Evolutionary conservation across 2,329 filamentous ascomycete species (phyloP), one percentile per base, ranked within the genome.

Genomic region (Diaporthe capsici): DNA sequence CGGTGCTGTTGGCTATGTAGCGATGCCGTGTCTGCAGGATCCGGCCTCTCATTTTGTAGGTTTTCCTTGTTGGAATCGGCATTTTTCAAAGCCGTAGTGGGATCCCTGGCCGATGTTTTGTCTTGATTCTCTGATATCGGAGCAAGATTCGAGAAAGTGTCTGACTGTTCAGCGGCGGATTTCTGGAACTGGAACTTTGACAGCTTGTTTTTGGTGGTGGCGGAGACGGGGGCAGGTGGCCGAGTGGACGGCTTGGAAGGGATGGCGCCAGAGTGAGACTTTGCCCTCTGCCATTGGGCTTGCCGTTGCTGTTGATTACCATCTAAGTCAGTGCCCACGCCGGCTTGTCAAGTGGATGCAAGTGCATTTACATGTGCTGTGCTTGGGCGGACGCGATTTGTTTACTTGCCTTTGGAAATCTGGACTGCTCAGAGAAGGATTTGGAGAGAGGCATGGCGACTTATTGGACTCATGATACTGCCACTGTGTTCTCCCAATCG

Each of bases 151-250:
- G 70, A 37, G 37, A 20, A 4, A 47, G 47, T 20, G 3, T 73
- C 58, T 34, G 58, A n/a, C 58, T 65, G 78, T 37, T 79, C 74
- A 17, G 76, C 71, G 2, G 80, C 77, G 10, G 84, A 81, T 20
- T 86, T 85, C 71, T 87, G 85, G 77, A 91, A 92, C 74, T 90
- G 89, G 80, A 90, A 90, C 44, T 84, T 84, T 75, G 88, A 89
- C 44, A 93, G 85, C 79, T 92, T 93, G 77, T 85, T 90, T 80
- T 90, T 92, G 15, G 91, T 92, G 12, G 85, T 86, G 44, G 90
- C 86, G 53, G 91, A 92, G 17, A 91, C 85, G 25, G 88, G 87
- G 44, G 86, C 84, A 9, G 88, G 82, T 34, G 75, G 76, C 28
- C 63, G 65, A 37, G 70, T 31, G n/a, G 70, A 34, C 51, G 85